A percentile compares a stretch with the other conserved stretches of the same genome.
Conservation (phyloP, 73 alveolate genomes). For the Symbiodinium pilosum region DNA sequence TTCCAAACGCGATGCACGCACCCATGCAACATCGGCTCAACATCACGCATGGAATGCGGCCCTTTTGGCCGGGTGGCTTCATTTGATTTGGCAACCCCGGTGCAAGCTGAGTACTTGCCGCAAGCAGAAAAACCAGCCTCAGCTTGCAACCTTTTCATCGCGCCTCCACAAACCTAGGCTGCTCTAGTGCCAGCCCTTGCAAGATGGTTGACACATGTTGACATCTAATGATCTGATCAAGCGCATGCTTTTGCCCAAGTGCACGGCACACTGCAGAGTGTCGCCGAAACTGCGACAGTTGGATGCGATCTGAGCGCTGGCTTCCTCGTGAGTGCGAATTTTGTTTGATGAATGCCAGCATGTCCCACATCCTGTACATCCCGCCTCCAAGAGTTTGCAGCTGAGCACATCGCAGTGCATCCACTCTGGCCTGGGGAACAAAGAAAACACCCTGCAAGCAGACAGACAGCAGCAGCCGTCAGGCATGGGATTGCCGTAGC, state of each 20-base stretch:
- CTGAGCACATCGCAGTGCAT: conserved; percentile 43
- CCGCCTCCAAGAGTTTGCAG: conserved; percentile 36
- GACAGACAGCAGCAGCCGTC: too few species aligned
- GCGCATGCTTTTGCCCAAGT: too few species aligned
- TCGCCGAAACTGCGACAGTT: conserved; percentile 52
- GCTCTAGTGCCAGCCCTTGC: neutral
- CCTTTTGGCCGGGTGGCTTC: too few species aligned
- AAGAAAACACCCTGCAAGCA: too few species aligned
- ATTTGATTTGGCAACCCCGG: too few species aligned
- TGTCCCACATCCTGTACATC: neutral
- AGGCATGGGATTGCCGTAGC: too few species aligned
- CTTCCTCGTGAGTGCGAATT: conserved; percentile 9
- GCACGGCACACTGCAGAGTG: conserved; percentile 24
- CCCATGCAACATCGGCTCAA: too few species aligned
- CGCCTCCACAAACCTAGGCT: conserved; percentile 16
- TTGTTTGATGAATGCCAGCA: neutral
- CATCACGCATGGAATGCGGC: too few species aligned
- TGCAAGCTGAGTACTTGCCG: too few species aligned
- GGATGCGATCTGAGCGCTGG: conserved; percentile 50
- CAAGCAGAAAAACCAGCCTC: neutral
- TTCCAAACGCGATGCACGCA: too few species aligned
- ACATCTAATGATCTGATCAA: neutral
- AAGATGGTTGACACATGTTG: neutral
- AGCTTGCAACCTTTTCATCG: conserved; percentile 21
- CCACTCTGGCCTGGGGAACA: conserved; percentile 57